Evolutionary conservation across 441 rosid genomes (phyloP).

Genomic region (Biscutella laevigata): DNA sequence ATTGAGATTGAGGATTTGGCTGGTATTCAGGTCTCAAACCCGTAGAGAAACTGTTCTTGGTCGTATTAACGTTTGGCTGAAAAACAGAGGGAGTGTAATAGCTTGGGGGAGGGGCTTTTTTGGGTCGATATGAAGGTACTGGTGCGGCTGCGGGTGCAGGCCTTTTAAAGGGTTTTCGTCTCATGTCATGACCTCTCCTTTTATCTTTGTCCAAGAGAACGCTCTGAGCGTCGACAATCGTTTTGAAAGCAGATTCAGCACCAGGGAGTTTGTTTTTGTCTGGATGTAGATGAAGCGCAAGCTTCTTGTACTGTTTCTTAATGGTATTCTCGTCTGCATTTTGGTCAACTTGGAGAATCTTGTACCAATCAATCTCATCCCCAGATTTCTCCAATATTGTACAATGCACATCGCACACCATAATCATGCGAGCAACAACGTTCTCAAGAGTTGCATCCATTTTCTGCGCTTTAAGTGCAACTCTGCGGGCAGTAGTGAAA

Average conservation of each 20-base stretch:
- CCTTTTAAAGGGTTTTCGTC: constrained; percentile 27
- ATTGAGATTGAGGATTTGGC: constrained; percentile 34
- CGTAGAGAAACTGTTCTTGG: too few species aligned
- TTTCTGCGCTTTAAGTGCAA: constrained; percentile 58
- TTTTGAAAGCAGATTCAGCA: constrained; percentile 89
- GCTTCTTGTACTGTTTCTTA: constrained; percentile 79
- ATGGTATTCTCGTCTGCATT: constrained; percentile 60
- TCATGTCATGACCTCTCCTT: constrained; percentile 55
- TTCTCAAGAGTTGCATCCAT: constrained; percentile 56
- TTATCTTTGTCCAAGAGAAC: constrained; percentile 58
- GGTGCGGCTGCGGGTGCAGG: constrained; percentile 34
- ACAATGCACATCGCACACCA: constrained; percentile 84
- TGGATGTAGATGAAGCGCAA: constrained; percentile 83
- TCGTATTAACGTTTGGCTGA: constrained; percentile 17
- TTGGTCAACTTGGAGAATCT: constrained; percentile 59
- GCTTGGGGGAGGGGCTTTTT: constrained; percentile 27
- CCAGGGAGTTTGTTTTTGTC: constrained; percentile 91
- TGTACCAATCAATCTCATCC: constrained; percentile 80
- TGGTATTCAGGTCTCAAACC: constrained; percentile 32
- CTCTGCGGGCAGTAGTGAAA: constrained; percentile 54
- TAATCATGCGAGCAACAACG: constrained; percentile 52
- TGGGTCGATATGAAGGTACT: constrained; percentile 27
- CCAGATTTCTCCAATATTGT: constrained; percentile 53
- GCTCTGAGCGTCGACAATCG: constrained; percentile 76
- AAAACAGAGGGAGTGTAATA: constrained; percentile 16